Evolutionary conservation across 257 asterid genomes (phyloP), one percentile per base, ranked within the genome.

Genomic region (Solanum lignicaule): DNA sequence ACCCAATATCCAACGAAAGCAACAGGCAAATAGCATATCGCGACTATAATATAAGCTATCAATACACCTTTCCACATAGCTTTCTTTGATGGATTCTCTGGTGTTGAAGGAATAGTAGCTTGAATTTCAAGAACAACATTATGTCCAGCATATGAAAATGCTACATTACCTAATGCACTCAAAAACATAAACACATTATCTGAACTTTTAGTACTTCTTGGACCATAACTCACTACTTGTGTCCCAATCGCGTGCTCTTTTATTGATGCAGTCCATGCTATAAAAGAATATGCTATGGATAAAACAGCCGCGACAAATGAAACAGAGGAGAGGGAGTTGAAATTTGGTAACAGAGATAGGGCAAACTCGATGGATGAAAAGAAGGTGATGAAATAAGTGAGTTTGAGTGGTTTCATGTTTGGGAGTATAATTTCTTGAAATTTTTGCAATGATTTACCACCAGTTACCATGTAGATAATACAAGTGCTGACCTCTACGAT

Each of bases 31-130:
- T 95, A 94, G 72, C 98, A 95, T 0, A 93, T 1, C 1, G 95
- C 96, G 0, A 95, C 94, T 0, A 94, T 48, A 0, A 90, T 0
- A 81, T 95, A 94, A 0, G 98, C 98, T 3, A 93, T 65, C 0
- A 92, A 1, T 1, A 94, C 98, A 4, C 98, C 98, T 75, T 81
- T 93, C 98, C 98, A 94, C 98, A 94, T 94, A 0, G 98, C 92
- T 31, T 58, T 86, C 86, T 93, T 95, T 1, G 98, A 95, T 0
- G 98, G 98, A 13, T 74, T 91, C 12, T 93, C 96, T 0, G 93
- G 93, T 0, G 97, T 92, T 1, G 98, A 94, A 5, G 98, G 98
- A 6, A 95, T 91, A 2, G 95, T 93, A 0, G 98, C 97, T 66
- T 94, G 98, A 58, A 95, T 95, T 66, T 94, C 98, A 31, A 95